These are phyloP conservation scores for Selaginella moellendorffii DNA, from an alignment of 75 land plant genomes.

Conservation along the genomic window DNA sequence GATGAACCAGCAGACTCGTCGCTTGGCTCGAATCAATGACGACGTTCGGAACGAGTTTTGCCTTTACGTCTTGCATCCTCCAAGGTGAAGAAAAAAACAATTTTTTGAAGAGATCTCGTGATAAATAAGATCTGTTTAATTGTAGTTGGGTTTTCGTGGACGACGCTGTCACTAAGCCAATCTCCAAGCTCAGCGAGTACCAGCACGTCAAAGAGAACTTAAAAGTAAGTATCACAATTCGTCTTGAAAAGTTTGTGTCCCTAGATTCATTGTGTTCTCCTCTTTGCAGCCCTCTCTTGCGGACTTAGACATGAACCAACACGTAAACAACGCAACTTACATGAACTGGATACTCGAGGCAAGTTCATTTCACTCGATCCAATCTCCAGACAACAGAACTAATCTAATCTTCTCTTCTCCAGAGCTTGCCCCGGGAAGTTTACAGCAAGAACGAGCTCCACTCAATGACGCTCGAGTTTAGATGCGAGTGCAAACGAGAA, in stretches of 20 bases:
- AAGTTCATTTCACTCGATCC: too few relatives aligned
- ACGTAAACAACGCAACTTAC: slow-evolving; percentile 92
- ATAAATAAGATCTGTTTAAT: slow-evolving; percentile 38
- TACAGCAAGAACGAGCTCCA: slow-evolving; percentile 53
- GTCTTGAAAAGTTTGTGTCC: too few relatives aligned
- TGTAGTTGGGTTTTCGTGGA: slow-evolving; percentile 29
- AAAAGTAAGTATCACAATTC: not conserved
- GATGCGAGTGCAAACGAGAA: slow-evolving; percentile 64
- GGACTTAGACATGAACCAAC: slow-evolving; percentile 94
- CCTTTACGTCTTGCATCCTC: slow-evolving; percentile 35
- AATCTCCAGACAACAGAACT: not conserved
- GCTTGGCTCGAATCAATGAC: slow-evolving; percentile 62
- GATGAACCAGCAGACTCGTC: slow-evolving; percentile 86
- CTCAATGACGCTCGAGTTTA: slow-evolving; percentile 56
- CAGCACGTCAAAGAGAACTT: not conserved
- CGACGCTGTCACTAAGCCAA: slow-evolving; percentile 11
- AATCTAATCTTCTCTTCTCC: not conserved
- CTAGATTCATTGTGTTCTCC: too few relatives aligned
- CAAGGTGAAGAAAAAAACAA: slow-evolving; percentile 48
- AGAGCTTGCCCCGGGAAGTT: slow-evolving; percentile 64
- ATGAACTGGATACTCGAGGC: slow-evolving; percentile 95
- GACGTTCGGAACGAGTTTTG: slow-evolving; percentile 59
- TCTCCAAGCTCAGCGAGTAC: not conserved
- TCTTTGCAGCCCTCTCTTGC: slow-evolving; percentile 62
- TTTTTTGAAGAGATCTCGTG: slow-evolving; percentile 67